Percentiles rank a stretch among this genome's conserved stretches.
Conservation (phyloP, 2,329 filamentous ascomycete species). For the Fusarium siculi region DNA sequence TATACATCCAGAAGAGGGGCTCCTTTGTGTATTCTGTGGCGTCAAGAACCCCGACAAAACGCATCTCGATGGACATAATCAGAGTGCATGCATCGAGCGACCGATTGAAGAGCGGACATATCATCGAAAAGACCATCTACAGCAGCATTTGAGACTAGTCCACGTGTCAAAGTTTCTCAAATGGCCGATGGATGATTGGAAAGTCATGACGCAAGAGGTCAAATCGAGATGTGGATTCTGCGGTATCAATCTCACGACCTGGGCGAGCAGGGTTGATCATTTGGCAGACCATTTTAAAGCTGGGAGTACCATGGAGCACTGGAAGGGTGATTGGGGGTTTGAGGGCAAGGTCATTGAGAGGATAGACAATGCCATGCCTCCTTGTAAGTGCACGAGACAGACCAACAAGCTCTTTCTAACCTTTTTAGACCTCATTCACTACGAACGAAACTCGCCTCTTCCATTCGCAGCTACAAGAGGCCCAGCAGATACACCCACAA, state of each 20-base stretch:
- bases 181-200: constrained; percentile 49
- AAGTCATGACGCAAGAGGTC: constrained; percentile 50
- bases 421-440: constrained; percentile 34
- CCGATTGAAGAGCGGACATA: constrained; percentile 56
- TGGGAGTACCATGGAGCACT: constrained; percentile 54
- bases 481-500: constrained; percentile 34
- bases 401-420: background rate
- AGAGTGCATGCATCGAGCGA: constrained; percentile 54
- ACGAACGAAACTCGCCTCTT: constrained; percentile 33
- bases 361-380: constrained; percentile 56
- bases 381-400: constrained; percentile 44
- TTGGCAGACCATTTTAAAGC: constrained; percentile 56
- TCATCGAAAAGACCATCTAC: constrained; percentile 56
- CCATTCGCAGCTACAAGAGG: constrained; percentile 34
- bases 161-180: constrained; percentile 53
- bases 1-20: constrained; percentile 51
- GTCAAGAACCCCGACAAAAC: constrained; percentile 46
- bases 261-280: constrained; percentile 51
- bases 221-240: constrained; percentile 56
- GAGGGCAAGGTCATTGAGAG: constrained; percentile 51
- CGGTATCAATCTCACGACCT: constrained; percentile 50
- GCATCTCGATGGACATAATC: constrained; percentile 52
- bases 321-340: constrained; percentile 58
- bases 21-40: constrained; percentile 52
- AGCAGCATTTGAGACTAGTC: constrained; percentile 54